phyloP scores from a whole-genome alignment of 495 filamentous ascomycete genomes.

The Pseudoneurospora amorphoporcata region DNA sequence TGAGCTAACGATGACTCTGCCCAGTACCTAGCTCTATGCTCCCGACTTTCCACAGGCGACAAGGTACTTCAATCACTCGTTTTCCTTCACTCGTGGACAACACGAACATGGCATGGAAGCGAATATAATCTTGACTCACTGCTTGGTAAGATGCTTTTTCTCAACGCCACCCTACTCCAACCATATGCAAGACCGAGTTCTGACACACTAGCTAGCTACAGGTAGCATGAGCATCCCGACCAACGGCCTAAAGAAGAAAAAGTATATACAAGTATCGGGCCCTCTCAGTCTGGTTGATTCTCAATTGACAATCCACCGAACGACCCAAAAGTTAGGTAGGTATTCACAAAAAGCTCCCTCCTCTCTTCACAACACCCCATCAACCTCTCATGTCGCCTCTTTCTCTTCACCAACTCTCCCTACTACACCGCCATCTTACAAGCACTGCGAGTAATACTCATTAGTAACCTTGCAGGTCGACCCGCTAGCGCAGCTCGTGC shows the following conservation, averaged over 20 bases:
- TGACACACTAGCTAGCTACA: not conserved
- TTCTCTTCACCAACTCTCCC: not conserved
- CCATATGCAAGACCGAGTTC: not conserved
- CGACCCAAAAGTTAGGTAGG: not conserved
- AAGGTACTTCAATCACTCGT: not conserved
- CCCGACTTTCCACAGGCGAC: not conserved
- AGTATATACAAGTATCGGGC: not conserved
- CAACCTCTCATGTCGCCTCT: not conserved
- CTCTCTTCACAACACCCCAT: not conserved
- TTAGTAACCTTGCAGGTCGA: conserved; percentile 17
- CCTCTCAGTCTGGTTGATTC: not conserved
- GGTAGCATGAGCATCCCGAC: not conserved
- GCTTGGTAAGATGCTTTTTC: not conserved
- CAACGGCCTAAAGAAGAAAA: not conserved
- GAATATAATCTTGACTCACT: not conserved
- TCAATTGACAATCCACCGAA: not conserved
- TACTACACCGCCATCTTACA: conserved; percentile 1
- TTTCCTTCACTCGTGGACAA: not conserved
- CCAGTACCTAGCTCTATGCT: not conserved
- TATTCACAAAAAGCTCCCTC: not conserved
- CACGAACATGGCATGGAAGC: not conserved
- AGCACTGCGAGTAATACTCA: conserved; percentile 23
- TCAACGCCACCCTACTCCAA: not conserved
- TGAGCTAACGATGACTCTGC: not conserved
- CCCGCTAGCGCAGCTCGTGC: conserved; percentile 19